Percentiles rank a stretch among this genome's conserved stretches.
Conservation (phyloP, 2,329 filamentous ascomycete species). For the Aspergillus floridensis region DNA sequence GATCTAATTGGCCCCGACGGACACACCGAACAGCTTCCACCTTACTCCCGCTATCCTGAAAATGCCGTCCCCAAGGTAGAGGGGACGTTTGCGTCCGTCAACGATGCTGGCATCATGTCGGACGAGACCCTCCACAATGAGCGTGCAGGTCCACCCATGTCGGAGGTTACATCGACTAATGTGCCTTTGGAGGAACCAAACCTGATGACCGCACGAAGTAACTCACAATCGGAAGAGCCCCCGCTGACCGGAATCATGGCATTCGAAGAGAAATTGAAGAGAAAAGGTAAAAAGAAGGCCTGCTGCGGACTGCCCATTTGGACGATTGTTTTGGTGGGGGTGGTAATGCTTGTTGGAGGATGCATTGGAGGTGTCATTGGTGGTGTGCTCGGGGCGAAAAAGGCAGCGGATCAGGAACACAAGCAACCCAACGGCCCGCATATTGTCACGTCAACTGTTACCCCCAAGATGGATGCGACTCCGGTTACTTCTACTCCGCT, state of each 20-base stretch:
- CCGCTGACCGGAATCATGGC: constrained; percentile 38
- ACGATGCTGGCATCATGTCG: constrained; percentile 43
- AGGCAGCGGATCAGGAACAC: constrained; percentile 30
- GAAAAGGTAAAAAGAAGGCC: constrained; percentile 42
- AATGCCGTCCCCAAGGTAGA: constrained; percentile 61
- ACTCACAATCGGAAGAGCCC: constrained; percentile 19
- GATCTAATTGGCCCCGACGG: constrained; percentile 85
- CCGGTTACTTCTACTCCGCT: constrained; percentile 48
- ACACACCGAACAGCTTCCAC: constrained; percentile 85
- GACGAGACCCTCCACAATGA: constrained; percentile 51
- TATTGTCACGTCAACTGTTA: constrained; percentile 49
- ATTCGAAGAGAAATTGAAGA: constrained; percentile 46
- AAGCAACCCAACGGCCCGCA: constrained; percentile 23
- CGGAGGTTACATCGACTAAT: constrained; percentile 34
- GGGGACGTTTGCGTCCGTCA: constrained; percentile 28
- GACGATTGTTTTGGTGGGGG: constrained; percentile 46
- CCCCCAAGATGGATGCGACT: constrained; percentile 51
- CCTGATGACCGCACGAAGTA: constrained; percentile 16
- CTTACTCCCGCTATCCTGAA: constrained; percentile 86
- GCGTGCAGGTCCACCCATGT: constrained; percentile 26
- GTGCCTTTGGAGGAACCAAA: constrained; percentile 17
- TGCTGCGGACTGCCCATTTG: constrained; percentile 55
- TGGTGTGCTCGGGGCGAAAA: constrained; percentile 49
- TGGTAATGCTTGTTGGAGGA: constrained; percentile 49
- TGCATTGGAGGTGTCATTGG: constrained; percentile 56